Evolutionary conservation across 2,329 filamentous ascomycete genomes (phyloP).

Genomic region (Fusarium brevicatenulatum): DNA sequence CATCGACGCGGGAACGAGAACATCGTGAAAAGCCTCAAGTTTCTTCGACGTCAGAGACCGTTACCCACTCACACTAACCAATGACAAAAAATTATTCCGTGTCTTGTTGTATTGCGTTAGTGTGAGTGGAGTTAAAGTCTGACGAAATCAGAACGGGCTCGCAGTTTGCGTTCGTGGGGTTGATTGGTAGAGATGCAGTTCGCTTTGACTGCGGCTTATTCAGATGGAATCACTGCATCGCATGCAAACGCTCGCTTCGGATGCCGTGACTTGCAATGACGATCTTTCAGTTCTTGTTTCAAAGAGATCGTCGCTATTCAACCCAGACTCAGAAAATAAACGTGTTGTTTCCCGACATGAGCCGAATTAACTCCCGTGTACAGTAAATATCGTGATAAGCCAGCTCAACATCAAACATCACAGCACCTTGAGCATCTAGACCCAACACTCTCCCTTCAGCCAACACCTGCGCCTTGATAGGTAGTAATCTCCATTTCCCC

Average conservation of each 20-base stretch:
- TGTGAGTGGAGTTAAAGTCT: conserved; percentile 34
- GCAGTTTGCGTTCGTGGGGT: not conserved
- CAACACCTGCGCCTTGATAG: too few species aligned
- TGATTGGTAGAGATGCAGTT: not conserved
- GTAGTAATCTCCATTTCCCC: not conserved
- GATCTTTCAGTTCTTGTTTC: not conserved
- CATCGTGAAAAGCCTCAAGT: conserved; percentile 38
- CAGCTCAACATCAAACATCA: not conserved
- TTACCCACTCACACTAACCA: conserved; percentile 25
- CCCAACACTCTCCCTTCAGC: too few species aligned
- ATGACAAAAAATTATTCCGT: conserved; percentile 11
- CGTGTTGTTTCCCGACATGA: conserved; percentile 11
- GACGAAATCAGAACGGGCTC: not conserved
- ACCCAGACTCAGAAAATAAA: not conserved
- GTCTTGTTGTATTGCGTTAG: conserved; percentile 4
- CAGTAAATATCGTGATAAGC: not conserved
- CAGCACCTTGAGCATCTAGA: not conserved
- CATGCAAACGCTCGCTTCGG: conserved; percentile 4
- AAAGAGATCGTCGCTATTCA: not conserved
- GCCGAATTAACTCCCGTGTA: conserved; percentile 5
- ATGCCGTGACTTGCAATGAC: not conserved
- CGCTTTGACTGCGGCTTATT: conserved; percentile 13
- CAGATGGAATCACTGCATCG: not conserved
- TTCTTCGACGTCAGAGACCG: conserved; percentile 28
- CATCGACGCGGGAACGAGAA: conserved; percentile 18